Percentiles rank a stretch among this genome's conserved stretches.
Evolutionary conservation across 371 early-diverging fungal species (phyloP).

Genomic region (Choanephora cucurbitarum): DNA sequence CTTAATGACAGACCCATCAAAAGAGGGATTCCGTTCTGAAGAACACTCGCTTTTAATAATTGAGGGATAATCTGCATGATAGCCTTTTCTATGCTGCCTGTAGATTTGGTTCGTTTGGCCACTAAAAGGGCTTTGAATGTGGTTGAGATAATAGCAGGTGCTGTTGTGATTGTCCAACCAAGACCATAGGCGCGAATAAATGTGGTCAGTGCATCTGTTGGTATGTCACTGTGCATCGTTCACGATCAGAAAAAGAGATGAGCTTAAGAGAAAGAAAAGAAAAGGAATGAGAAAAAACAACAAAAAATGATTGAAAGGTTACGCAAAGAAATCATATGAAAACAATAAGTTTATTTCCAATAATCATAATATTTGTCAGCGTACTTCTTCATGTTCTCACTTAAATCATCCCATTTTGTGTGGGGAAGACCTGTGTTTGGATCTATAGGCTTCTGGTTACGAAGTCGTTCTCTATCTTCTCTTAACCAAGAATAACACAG

Average conservation of each 20-base stretch:
- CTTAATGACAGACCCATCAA: conserved; percentile 39
- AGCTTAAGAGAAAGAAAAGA: background rate
- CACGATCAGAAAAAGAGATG: conserved; percentile 1
- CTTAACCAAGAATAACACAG: conserved; percentile 53
- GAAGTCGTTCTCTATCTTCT: conserved; percentile 38
- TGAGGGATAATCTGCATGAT: conserved; percentile 21
- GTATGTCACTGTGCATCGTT: background rate
- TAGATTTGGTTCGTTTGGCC: background rate
- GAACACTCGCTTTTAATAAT: conserved; percentile 26
- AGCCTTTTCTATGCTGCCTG: conserved; percentile 20
- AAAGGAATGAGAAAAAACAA: conserved; percentile 6
- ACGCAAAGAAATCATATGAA: conserved; percentile 20
- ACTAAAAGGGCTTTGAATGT: conserved; percentile 22
- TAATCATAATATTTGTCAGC: conserved; percentile 69
- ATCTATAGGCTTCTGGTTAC: conserved; percentile 26
- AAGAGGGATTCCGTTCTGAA: conserved; percentile 43
- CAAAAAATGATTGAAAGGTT: conserved; percentile 4
- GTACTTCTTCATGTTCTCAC: conserved; percentile 69
- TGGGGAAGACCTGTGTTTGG: conserved; percentile 44
- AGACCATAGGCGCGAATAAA: conserved; percentile 44
- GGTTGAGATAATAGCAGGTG: conserved; percentile 27
- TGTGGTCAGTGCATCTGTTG: conserved; percentile 32
- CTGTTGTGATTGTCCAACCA: conserved; percentile 40
- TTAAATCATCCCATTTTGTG: conserved; percentile 73
- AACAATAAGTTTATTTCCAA: conserved; percentile 31